Evolutionary conservation across 352 stramenopile species (phyloP), one percentile per base, ranked within the genome.

Genomic region (Globisporangium perplexum): DNA sequence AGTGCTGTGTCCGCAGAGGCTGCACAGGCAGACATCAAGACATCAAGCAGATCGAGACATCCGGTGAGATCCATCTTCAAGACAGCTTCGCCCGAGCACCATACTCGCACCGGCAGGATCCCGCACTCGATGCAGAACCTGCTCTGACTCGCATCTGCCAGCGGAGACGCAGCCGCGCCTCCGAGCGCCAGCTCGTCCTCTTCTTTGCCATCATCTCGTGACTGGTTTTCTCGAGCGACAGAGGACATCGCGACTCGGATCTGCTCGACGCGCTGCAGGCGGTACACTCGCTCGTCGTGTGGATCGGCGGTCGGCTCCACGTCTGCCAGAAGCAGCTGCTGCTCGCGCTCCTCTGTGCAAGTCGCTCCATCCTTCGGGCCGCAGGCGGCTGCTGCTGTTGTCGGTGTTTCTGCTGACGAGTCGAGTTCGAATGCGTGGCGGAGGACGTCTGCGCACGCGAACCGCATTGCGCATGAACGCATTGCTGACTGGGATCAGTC

Each of bases 1-100:
- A 98, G 60, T 97, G 90, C 49, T 96, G 86, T 0, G 86, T 72
- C 7, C 92, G 81, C 24, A 97, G 60, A 4, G 88, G 91, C 62
- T 76, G 53, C 26, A 50, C 24, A 42, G 7, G n/a, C n/a, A n/a
- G n/a, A 31, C 30, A 46, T 6, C n/a, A 36, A 7, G 55, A 30
- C 8, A 60, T 6, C 38, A 39, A 49, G 11, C 7, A 53, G 3
- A 18, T 7, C 24, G 17, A 26, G 33, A 28, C 39, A 31, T 31
- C 28, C 28, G 28, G 28, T 31, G 28, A 31, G 28, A 6, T 31
- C 10, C 28, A 31, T 6, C 6, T 31, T 31, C 28, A 31, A 31
- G 28, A 31, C 31, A 33, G 26, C 30, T 56, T 42, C 43, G n/a
- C 4, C 7, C 24, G 42, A 47, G 17, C 11, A 57, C 10, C 11